A percentile compares a stretch with the other conserved stretches of the same genome.
phyloP scores from a whole-genome alignment of 1,284 basidiomycete genomes.

The Microstroma glucosiphilum region DNA sequence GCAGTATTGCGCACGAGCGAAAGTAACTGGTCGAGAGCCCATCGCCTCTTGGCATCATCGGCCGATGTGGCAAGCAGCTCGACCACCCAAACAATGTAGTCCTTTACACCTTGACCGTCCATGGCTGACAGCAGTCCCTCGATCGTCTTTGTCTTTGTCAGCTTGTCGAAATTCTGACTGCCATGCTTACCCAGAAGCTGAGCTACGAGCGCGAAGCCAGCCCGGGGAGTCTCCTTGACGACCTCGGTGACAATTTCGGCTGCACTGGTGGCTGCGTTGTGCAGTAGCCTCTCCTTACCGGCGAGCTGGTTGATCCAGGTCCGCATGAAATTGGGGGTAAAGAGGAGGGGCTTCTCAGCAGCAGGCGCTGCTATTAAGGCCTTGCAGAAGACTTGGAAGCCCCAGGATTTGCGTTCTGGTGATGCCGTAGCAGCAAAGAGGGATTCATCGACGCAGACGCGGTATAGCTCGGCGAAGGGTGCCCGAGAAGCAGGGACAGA shows the following conservation, averaged over 20 bases:
- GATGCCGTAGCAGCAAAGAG: constrained; percentile 79
- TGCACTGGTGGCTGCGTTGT: constrained; percentile 70
- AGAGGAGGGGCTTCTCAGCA: constrained; percentile 71
- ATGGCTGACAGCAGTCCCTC: constrained; percentile 75
- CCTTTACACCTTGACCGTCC: constrained; percentile 68
- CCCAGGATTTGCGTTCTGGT: constrained; percentile 86
- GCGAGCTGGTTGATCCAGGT: constrained; percentile 93
- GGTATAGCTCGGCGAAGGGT: constrained; percentile 83
- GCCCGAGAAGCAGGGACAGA: constrained; percentile 20
- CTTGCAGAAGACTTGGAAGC: constrained; percentile 83
- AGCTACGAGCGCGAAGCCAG: constrained; percentile 76
- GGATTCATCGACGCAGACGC: constrained; percentile 82
- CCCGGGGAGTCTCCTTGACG: constrained; percentile 68
- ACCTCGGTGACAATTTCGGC: constrained; percentile 65
- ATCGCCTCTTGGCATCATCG: constrained; percentile 52
- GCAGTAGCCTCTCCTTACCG: constrained; percentile 75
- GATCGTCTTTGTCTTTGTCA: constrained; percentile 88
- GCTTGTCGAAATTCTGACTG: constrained; percentile 77
- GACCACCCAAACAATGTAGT: constrained; percentile 58
- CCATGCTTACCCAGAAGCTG: constrained; percentile 82
- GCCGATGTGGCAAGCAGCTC: constrained; percentile 16
- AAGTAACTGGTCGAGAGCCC: constrained; percentile 81
- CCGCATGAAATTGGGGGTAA: constrained; percentile 92
- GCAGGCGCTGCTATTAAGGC: constrained; percentile 66
- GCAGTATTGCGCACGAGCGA: constrained; percentile 71